A percentile compares a stretch with the other conserved stretches of the same genome.
phyloP scores from a whole-genome alignment of 371 early-diverging fungal species.

The Mycotypha africana region DNA sequence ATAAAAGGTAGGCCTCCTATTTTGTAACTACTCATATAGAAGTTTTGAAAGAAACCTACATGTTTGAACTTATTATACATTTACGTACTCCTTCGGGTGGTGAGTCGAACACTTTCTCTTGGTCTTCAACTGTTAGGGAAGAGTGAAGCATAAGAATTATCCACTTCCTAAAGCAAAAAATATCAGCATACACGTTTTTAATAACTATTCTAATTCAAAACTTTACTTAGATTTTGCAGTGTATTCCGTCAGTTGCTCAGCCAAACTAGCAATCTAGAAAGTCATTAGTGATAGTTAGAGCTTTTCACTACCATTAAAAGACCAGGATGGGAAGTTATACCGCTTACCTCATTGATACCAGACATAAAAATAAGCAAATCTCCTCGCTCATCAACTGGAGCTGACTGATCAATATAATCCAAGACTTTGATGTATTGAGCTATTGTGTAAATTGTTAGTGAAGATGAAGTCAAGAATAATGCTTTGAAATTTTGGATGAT shows the following conservation, averaged over 20 bases:
- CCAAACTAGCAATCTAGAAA: slow-evolving; percentile 40
- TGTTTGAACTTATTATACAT: slow-evolving; percentile 64
- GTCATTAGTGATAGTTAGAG: not conserved
- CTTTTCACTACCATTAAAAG: not conserved
- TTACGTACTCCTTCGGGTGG: slow-evolving; percentile 48
- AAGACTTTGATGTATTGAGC: slow-evolving; percentile 59
- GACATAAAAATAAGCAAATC: slow-evolving; percentile 67
- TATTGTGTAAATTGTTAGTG: not conserved
- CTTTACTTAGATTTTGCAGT: slow-evolving; percentile 30
- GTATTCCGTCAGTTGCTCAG: slow-evolving; percentile 36
- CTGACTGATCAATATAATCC: slow-evolving; percentile 56
- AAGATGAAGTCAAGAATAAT: not conserved
- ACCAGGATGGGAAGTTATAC: no score
- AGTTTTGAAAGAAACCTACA: slow-evolving; percentile 18
- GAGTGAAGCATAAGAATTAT: slow-evolving; percentile 51
- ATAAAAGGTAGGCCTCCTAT: not conserved
- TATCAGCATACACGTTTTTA: not conserved
- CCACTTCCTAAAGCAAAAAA: slow-evolving; percentile 41
- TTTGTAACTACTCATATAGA: not conserved
- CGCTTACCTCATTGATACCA: slow-evolving; percentile 57
- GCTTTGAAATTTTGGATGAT: not conserved
- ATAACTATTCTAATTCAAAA: not conserved
- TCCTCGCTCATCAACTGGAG: slow-evolving; percentile 57
- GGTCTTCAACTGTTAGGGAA: slow-evolving; percentile 44
- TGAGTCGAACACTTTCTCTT: slow-evolving; percentile 49